Evolutionary conservation across 2,329 filamentous ascomycete species (phyloP).

Genomic region (Westerdykella sp.): DNA sequence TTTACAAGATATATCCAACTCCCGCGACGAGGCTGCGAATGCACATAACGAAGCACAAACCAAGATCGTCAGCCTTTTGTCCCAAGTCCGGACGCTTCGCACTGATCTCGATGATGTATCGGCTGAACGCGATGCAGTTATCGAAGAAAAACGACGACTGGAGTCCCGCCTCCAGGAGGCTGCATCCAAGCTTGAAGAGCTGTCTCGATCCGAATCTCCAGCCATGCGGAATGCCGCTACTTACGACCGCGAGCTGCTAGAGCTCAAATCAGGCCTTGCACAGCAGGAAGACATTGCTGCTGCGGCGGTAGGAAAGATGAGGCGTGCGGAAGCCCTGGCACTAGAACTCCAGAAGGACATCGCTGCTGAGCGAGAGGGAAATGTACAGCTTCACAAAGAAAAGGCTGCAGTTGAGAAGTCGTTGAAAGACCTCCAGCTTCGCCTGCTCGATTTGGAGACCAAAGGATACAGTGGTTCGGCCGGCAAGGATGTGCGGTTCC

Average conservation of each 20-base stretch:
- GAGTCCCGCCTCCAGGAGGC: slow-evolving; percentile 82
- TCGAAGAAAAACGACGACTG: slow-evolving; percentile 84
- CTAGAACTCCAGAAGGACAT: slow-evolving; percentile 93
- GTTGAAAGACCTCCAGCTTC: slow-evolving; percentile 82
- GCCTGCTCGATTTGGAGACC: slow-evolving; percentile 87
- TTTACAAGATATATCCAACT: slow-evolving; percentile 78
- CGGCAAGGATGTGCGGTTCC: slow-evolving; percentile 90
- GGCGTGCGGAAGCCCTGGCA: slow-evolving; percentile 78
- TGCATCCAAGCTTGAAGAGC: slow-evolving; percentile 79
- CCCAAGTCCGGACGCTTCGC: slow-evolving; percentile 79
- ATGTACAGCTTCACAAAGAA: slow-evolving; percentile 76
- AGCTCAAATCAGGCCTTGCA: slow-evolving; percentile 80
- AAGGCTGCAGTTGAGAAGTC: slow-evolving; percentile 86
- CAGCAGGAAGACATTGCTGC: slow-evolving; percentile 90
- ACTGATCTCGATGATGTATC: slow-evolving; percentile 79
- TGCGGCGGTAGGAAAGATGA: slow-evolving; percentile 95
- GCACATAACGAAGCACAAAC: slow-evolving; percentile 93
- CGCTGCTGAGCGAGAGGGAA: slow-evolving; percentile 73
- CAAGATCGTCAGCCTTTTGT: slow-evolving; percentile 84
- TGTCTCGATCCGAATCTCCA: slow-evolving; percentile 77
- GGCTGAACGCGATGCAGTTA: slow-evolving; percentile 74
- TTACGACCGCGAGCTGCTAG: slow-evolving; percentile 81
- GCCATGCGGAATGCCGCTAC: slow-evolving; percentile 83
- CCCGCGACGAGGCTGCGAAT: slow-evolving; percentile 86
- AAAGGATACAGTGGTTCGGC: slow-evolving; percentile 85